These are phyloP conservation scores for Backusella tarrabulga DNA, from an alignment of 192 early-diverging fungal species.

Conservation along the genomic window DNA sequence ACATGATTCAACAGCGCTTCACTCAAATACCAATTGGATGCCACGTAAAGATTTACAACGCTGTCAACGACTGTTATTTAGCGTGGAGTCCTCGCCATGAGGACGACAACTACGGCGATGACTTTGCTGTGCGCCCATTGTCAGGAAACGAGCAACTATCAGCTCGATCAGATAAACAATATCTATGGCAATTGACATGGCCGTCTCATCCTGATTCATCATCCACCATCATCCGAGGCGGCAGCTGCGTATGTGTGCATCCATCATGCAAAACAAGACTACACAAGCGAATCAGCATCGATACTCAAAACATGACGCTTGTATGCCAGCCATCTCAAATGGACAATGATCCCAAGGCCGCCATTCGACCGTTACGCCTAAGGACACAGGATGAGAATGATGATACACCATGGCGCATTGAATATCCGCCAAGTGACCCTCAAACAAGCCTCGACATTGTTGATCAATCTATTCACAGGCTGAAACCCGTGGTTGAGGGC, in stretches of 20 bases:
- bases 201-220: not conserved
- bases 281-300: not conserved
- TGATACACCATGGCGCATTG: constrained; percentile 10
- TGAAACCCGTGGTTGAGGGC: constrained; percentile 16
- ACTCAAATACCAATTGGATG: not conserved
- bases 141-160: not conserved
- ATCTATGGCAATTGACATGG: not conserved
- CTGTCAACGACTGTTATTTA: not conserved
- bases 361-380: constrained; percentile 41
- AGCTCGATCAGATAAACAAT: not conserved
- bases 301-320: not conserved
- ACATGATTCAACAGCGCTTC: not conserved
- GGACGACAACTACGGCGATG: not conserved
- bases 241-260: not conserved
- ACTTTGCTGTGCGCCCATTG: not conserved
- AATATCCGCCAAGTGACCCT: not conserved
- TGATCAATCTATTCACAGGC: constrained; percentile 10
- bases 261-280: not conserved
- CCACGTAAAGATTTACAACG: not conserved
- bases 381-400: constrained; percentile 18
- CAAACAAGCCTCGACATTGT: constrained; percentile 19
- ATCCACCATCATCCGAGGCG: not conserved
- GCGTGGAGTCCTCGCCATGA: not conserved
- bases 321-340: not conserved
- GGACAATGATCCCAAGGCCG: not conserved